phyloP scores from a whole-genome alignment of 306 rosid species.

The Biancaea sappan region DNA sequence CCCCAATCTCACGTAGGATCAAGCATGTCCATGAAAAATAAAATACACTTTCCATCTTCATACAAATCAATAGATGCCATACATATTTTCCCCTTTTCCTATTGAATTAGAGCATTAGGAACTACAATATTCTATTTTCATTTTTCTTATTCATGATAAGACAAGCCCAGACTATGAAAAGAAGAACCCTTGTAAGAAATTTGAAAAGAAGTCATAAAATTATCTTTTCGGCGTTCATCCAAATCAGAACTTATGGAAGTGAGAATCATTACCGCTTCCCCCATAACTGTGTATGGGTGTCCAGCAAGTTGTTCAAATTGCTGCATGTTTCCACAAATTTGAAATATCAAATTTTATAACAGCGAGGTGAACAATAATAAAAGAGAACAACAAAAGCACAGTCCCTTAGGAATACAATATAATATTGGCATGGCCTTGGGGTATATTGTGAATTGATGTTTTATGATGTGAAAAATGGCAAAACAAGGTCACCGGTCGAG shows the following conservation, averaged over 20 bases:
- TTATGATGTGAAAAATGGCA: background rate
- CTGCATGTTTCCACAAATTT: conserved; percentile 29
- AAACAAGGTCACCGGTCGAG: background rate
- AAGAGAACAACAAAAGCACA: background rate
- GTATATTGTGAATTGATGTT: background rate
- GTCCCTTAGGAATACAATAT: background rate
- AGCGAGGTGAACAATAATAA: background rate
- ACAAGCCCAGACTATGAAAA: background rate
- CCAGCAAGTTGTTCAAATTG: conserved; percentile 39
- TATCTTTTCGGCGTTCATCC: background rate
- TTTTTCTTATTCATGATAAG: conserved; percentile 2
- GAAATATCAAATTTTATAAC: background rate
- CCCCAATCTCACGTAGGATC: background rate
- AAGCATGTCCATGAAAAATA: background rate
- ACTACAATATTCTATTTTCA: background rate
- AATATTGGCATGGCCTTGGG: background rate
- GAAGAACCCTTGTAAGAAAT: background rate
- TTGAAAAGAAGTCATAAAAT: conserved; percentile 7
- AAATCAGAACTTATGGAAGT: conserved; percentile 5
- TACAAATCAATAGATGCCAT: background rate
- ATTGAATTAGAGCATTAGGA: background rate
- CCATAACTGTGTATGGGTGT: conserved; percentile 45
- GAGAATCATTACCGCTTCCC: conserved; percentile 54
- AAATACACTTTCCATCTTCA: background rate
- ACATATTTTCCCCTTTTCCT: background rate